A percentile compares a stretch with the other conserved stretches of the same genome.
These are phyloP conservation scores for Globisporangium apiculatum DNA, from an alignment of 352 stramenopile species.

Conservation along the genomic window DNA sequence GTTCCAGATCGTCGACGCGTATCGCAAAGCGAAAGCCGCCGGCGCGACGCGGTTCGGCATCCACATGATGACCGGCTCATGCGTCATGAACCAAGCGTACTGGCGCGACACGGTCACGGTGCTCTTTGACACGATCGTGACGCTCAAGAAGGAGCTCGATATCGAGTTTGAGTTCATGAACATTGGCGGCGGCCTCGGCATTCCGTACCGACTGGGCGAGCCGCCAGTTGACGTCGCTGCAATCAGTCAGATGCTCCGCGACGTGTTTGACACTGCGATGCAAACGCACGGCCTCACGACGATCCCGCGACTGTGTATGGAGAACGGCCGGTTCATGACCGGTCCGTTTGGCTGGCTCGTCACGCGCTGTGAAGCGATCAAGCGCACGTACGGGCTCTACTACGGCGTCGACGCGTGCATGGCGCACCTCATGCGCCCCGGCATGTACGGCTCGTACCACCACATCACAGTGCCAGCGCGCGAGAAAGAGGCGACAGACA, in stretches of 20 bases:
- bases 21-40: conserved; percentile 69
- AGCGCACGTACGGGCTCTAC: conserved; percentile 80
- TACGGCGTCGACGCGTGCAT: conserved; percentile 88
- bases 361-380: conserved; percentile 80
- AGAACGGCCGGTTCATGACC: conserved; percentile 88
- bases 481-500: conserved; percentile 27
- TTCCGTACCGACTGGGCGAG: conserved; percentile 81
- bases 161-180: conserved; percentile 92
- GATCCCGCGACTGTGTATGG: conserved; percentile 77
- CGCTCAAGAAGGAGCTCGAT: conserved; percentile 66
- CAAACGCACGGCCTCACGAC: conserved; percentile 47
- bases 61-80: conserved; percentile 91
- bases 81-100: conserved; percentile 86
- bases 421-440: conserved; percentile 86
- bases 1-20: conserved; percentile 86
- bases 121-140: conserved; percentile 77
- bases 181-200: conserved; percentile 83
- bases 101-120: conserved; percentile 85
- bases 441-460: conserved; percentile 89
- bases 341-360: conserved; percentile 84
- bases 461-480: conserved; percentile 76
- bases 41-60: conserved; percentile 85
- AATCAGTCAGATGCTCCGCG: conserved; percentile 68
- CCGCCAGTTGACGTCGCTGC: conserved; percentile 52
- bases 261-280: conserved; percentile 76